Conservation (phyloP, 2,329 filamentous ascomycete genomes). For the Fusarium buharicum region DNA sequence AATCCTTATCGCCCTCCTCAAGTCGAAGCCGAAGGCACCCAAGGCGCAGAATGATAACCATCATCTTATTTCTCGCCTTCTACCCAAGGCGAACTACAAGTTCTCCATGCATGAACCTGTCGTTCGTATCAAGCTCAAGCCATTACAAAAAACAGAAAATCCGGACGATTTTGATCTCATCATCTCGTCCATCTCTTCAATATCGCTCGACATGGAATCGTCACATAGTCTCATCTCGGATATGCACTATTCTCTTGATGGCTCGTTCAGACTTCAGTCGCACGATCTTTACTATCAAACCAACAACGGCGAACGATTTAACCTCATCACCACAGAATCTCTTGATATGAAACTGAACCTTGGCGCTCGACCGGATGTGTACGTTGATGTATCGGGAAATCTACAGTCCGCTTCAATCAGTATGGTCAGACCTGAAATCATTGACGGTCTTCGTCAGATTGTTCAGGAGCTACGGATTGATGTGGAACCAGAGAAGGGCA, state of each 20-base stretch:
- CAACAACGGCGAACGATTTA: slow-evolving; percentile 81
- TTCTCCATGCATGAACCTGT: slow-evolving; percentile 97
- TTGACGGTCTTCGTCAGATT: slow-evolving; percentile 90
- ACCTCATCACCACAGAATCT: slow-evolving; percentile 86
- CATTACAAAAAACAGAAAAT: slow-evolving; percentile 71
- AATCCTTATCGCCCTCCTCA: slow-evolving; percentile 80
- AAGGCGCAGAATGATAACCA: slow-evolving; percentile 57
- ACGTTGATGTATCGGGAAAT: slow-evolving; percentile 81
- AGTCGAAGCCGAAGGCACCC: slow-evolving; percentile 58
- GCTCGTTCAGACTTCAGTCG: slow-evolving; percentile 83
- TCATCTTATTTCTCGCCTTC: slow-evolving; percentile 84
- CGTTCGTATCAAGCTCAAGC: slow-evolving; percentile 85
- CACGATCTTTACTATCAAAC: slow-evolving; percentile 97
- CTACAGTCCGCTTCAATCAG: slow-evolving; percentile 89
- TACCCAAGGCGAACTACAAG: slow-evolving; percentile 95
- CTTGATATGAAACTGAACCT: slow-evolving; percentile 88
- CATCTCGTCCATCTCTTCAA: slow-evolving; percentile 92
- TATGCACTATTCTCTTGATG: slow-evolving; percentile 85
- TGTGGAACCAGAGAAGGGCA: slow-evolving; percentile 69
- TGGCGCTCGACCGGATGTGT: slow-evolving; percentile 85
- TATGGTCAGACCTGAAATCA: slow-evolving; percentile 92
- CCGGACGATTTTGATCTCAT: slow-evolving; percentile 92
- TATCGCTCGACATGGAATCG: slow-evolving; percentile 92
- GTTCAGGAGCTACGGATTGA: slow-evolving; percentile 82
- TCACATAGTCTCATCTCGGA: slow-evolving; percentile 90